These are phyloP conservation scores for Pythium apleroticum DNA, from an alignment of 352 stramenopile species.

Conservation along the genomic window DNA sequence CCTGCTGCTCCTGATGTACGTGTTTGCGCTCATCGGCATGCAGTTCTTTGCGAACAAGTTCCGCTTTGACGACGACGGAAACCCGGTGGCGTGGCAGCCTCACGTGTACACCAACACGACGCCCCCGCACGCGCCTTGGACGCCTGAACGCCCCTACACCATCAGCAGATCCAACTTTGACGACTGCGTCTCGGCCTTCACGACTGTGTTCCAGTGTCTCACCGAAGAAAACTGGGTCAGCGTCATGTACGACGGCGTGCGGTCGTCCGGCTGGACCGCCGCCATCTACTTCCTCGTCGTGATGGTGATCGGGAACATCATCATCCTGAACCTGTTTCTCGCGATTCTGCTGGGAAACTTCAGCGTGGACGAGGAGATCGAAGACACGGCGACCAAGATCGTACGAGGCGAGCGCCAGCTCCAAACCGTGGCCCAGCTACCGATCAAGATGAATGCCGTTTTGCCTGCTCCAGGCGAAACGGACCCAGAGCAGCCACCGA, in stretches of 20 bases:
- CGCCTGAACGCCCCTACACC: constrained; percentile 37
- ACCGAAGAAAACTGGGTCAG: constrained; percentile 89
- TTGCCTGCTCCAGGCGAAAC: constrained; percentile 2
- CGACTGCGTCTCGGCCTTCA: constrained; percentile 55
- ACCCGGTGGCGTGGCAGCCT: constrained; percentile 39
- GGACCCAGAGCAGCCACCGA: not conserved
- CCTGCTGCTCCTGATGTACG: constrained; percentile 87
- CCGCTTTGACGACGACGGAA: constrained; percentile 57
- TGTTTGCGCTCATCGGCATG: constrained; percentile 79
- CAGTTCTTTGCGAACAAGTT: constrained; percentile 87
- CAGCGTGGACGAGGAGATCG: constrained; percentile 37
- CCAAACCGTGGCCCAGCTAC: constrained; percentile 9
- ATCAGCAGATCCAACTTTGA: constrained; percentile 57
- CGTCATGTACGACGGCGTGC: constrained; percentile 84
- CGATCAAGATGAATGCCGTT: constrained; percentile 5
- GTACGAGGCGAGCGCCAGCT: constrained; percentile 33
- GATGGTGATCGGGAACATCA: constrained; percentile 82
- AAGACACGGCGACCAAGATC: constrained; percentile 31
- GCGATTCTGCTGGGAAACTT: constrained; percentile 88
- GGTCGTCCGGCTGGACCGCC: constrained; percentile 36
- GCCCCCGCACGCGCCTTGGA: constrained; percentile 42
- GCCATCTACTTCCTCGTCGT: constrained; percentile 60
- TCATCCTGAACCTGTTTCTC: constrained; percentile 89
- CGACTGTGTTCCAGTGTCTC: constrained; percentile 85
- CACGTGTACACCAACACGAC: constrained; percentile 43